A percentile compares a stretch with the other conserved stretches of the same genome.
These are phyloP conservation scores for Sophora flavescens DNA, from an alignment of 306 rosid genomes.

Conservation along the genomic window DNA sequence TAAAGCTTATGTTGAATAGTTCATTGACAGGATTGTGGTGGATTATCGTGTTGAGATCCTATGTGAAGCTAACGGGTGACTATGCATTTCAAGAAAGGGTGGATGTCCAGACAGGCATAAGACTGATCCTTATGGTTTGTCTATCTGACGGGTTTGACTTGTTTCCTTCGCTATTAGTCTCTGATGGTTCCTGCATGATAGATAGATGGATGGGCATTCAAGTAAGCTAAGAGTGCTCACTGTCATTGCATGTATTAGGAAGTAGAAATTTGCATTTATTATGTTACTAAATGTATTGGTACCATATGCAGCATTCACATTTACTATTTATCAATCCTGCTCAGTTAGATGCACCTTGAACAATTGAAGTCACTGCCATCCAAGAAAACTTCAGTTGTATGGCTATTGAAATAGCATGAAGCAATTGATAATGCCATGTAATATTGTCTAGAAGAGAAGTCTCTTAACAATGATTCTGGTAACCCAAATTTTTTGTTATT, in stretches of 20 bases:
- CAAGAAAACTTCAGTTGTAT: background rate
- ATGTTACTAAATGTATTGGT: conserved; percentile 20
- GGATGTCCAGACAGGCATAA: conserved; percentile 91
- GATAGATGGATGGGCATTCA: conserved; percentile 97
- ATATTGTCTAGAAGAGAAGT: conserved; percentile 8
- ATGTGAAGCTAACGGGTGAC: conserved; percentile 90
- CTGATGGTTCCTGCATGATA: conserved; percentile 98
- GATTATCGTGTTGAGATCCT: conserved; percentile 92
- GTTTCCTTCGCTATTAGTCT: conserved; percentile 89
- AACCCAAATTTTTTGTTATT: background rate
- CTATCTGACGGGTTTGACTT: conserved; percentile 88
- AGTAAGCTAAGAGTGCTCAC: conserved; percentile 55
- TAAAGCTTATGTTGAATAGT: conserved; percentile 20
- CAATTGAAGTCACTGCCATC: background rate
- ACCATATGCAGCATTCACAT: conserved; percentile 5
- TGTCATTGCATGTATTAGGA: conserved; percentile 14
- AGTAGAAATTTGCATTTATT: conserved; percentile 28
- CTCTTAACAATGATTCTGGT: background rate
- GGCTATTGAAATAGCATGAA: conserved; percentile 11
- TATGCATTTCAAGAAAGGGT: conserved; percentile 85
- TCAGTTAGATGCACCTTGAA: conserved; percentile 15
- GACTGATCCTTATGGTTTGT: conserved; percentile 80
- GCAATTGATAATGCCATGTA: background rate
- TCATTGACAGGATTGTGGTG: conserved; percentile 83
- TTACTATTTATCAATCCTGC: conserved; percentile 9